phyloP scores from a whole-genome alignment of 805 yeast species.

The Candida insectorum region DNA sequence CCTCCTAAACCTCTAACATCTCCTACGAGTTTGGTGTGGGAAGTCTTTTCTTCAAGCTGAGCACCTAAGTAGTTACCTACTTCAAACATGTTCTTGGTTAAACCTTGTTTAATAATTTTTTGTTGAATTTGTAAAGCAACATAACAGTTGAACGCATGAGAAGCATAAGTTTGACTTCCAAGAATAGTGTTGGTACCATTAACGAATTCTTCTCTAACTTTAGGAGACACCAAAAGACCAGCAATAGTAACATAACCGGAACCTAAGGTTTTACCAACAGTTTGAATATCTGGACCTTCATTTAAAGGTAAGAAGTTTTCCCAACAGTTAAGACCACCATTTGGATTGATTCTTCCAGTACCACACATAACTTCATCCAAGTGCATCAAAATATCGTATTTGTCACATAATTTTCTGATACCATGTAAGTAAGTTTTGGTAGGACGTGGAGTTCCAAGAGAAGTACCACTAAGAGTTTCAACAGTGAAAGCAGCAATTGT shows the following conservation, averaged over 20 bases:
- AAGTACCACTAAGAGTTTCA: constrained; percentile 27
- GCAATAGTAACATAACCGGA: constrained; percentile 30
- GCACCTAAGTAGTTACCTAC: constrained; percentile 44
- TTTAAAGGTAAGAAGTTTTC: constrained; percentile 22
- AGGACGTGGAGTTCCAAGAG: constrained; percentile 26
- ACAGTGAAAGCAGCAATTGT: constrained; percentile 23
- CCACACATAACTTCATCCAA: constrained; percentile 38
- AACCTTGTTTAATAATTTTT: constrained; percentile 27
- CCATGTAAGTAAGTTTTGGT: constrained; percentile 25
- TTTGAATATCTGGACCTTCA: constrained; percentile 29
- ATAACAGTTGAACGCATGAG: constrained; percentile 24
- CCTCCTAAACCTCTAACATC: constrained; percentile 64
- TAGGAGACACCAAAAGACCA: constrained; percentile 27
- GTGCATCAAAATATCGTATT: constrained; percentile 28
- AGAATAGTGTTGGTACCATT: constrained; percentile 17
- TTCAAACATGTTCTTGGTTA: constrained; percentile 38
- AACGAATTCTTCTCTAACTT: constrained; percentile 17
- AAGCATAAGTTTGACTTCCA: constrained; percentile 25
- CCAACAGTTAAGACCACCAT: constrained; percentile 28
- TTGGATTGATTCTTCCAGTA: constrained; percentile 26
- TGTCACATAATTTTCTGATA: constrained; percentile 25
- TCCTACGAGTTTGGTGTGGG: constrained; percentile 35
- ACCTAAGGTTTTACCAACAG: constrained; percentile 30
- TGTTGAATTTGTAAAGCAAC: constrained; percentile 27
- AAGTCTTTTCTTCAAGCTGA: constrained; percentile 16